Conservation (phyloP, 1,284 basidiomycete species). For the Stygiomarasmius scandens region DNA sequence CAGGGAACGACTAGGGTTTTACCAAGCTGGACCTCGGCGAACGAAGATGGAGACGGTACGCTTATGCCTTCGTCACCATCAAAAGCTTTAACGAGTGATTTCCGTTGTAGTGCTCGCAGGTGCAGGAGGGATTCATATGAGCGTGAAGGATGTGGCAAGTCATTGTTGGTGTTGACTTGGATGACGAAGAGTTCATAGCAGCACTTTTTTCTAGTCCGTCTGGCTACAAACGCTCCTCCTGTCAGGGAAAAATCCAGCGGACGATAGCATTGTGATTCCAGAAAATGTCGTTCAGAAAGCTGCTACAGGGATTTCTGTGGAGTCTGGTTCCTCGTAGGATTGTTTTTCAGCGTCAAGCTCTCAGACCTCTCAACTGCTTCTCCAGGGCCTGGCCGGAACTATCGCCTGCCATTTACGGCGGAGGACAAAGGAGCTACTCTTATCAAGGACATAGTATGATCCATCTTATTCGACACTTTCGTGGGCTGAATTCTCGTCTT, state of each 20-base stretch:
- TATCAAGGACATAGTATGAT: slow-evolving; percentile 15
- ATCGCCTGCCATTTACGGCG: slow-evolving; percentile 9
- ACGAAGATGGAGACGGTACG: slow-evolving; percentile 28
- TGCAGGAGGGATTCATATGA: slow-evolving; percentile 30
- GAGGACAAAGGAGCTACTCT: slow-evolving; percentile 7
- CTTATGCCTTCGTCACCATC: background rate
- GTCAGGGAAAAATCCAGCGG: slow-evolving; percentile 24
- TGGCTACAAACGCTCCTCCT: slow-evolving; percentile 29
- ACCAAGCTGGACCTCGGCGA: slow-evolving; percentile 22
- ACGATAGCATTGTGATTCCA: slow-evolving; percentile 22
- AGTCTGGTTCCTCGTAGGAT: slow-evolving; percentile 13
- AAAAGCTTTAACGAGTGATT: background rate
- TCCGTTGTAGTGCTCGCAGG: slow-evolving; percentile 20
- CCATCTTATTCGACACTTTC: background rate
- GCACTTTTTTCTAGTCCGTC: slow-evolving; percentile 20
- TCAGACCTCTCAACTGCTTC: background rate
- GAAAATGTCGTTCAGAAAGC: slow-evolving; percentile 21
- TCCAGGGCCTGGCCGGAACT: background rate
- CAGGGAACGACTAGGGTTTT: slow-evolving; percentile 22
- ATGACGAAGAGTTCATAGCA: background rate
- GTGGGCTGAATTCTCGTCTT: background rate
- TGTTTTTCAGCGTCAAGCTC: background rate
- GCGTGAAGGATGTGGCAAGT: slow-evolving; percentile 26
- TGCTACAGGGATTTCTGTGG: slow-evolving; percentile 24
- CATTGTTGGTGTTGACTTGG: background rate